Conservation (phyloP, 2,329 filamentous ascomycete species). For the Bertia moriformis region DNA sequence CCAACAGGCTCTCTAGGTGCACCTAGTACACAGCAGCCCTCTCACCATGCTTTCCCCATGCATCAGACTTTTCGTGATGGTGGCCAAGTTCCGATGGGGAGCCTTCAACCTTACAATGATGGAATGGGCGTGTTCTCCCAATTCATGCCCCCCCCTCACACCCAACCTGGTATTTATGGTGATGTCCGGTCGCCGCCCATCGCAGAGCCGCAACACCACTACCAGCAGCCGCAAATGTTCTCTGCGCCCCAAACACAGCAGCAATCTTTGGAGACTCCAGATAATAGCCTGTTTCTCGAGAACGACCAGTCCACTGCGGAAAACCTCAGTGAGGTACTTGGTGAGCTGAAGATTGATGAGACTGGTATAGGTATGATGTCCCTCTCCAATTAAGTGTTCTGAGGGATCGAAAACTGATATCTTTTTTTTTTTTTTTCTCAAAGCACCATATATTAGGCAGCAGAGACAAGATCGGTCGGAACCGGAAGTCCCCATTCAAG, state of each 20-base stretch:
- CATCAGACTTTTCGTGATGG: slow-evolving; percentile 21
- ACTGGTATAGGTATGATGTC: slow-evolving; percentile 59
- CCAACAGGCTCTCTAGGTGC: neutral
- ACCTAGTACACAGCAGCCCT: slow-evolving; percentile 9
- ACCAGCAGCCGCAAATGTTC: neutral
- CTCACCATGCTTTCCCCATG: slow-evolving; percentile 30
- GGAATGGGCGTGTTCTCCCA: neutral
- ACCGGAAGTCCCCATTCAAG: slow-evolving; percentile 61
- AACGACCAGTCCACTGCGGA: slow-evolving; percentile 53
- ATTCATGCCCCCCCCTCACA: neutral
- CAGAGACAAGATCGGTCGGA: slow-evolving; percentile 42
- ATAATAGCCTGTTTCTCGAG: slow-evolving; percentile 35
- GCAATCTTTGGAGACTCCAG: slow-evolving; percentile 8
- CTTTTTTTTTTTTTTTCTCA: slow-evolving; percentile 53
- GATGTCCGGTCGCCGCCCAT: neutral
- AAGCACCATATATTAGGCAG: slow-evolving; percentile 32
- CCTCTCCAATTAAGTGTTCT: neutral
- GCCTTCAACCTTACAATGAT: neutral
- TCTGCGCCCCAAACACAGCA: slow-evolving; percentile 9
- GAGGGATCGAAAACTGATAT: slow-evolving; percentile 3
- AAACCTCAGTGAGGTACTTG: slow-evolving; percentile 67
- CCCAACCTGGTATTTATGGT: neutral
- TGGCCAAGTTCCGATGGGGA: neutral
- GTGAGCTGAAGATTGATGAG: slow-evolving; percentile 75
- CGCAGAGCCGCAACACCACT: neutral